Evolutionary conservation across 2,329 filamentous ascomycete species (phyloP), one percentile per base, ranked within the genome.

Genomic region (Thyridium curvatum): DNA sequence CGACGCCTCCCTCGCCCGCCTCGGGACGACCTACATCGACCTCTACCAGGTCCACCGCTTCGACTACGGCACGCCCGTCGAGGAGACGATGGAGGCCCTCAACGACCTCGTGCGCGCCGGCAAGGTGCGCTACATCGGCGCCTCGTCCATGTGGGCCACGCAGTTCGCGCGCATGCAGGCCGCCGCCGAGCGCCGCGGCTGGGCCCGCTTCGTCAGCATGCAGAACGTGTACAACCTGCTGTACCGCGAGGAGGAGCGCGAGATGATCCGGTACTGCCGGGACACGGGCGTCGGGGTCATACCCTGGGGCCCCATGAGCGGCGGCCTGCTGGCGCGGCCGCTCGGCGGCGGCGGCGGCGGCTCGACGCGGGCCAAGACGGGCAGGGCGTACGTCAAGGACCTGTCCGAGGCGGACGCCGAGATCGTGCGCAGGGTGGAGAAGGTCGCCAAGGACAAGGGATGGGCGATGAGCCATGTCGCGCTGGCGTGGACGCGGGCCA

Each of bases 401-500:
- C 69, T 78, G 21, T 26, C 21, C 21, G 21, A 26, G 21, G 21
- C 21, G 6, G 21, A 26, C 47, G 56, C 55, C 5, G 72, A 72
- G 53, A 81, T 80, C 44, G 40, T 78, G 12, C 57, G 64, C 44
- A 52, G 80, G 3, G 69, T 77, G 3, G 66, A 73, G 14, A 55
- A 54, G 15, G 62, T 82, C 41, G 52, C 56, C 3, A 58, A 52
- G 8, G 49, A 59, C 45, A 82, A 84, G 58, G 68, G 54, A 6
- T 65, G 62, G 32, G 78, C 77, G 0, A 46, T 73, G 0, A 65
- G 65, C 1, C 71, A 85, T 50, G 51, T 85, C 26, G 70, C 74
- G 2, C 60, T 84, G 30, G 79, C 79, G 0, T 84, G 79, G 78
- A 46, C 84, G 40, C 47, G 79, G 46, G 68, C 68, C 5, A 77